Percentiles rank a stretch among this genome's conserved stretches.
Evolutionary conservation across 352 stramenopile genomes (phyloP).

Genomic region (Globisporangium middletonii): DNA sequence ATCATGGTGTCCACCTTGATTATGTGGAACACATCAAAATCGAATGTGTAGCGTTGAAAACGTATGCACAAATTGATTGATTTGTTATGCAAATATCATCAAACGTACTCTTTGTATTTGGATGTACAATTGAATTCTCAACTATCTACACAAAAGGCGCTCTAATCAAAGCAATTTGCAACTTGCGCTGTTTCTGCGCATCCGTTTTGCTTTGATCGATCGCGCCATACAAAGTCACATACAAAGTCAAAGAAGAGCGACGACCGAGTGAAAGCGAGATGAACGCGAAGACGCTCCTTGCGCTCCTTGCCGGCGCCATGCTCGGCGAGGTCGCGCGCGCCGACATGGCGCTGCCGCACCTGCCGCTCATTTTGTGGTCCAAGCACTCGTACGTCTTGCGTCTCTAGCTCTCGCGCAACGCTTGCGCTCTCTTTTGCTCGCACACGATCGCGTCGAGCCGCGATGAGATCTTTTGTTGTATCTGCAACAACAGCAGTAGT

Average conservation of each 20-base stretch:
- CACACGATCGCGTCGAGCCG: too few relatives aligned
- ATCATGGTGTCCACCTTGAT: too few relatives aligned
- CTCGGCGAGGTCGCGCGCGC: constrained; percentile 19
- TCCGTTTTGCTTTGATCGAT: background rate
- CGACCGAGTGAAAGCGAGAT: constrained; percentile 15
- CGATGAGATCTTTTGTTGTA: constrained; percentile 1
- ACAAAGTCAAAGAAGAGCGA: background rate
- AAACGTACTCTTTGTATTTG: too few relatives aligned
- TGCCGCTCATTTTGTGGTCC: constrained; percentile 66
- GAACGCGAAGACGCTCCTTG: constrained; percentile 17
- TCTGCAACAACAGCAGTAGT: too few relatives aligned
- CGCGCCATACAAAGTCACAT: background rate
- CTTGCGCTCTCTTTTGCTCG: background rate
- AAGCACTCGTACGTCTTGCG: constrained; percentile 40
- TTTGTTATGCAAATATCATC: too few relatives aligned
- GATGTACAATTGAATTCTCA: too few relatives aligned
- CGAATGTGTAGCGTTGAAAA: too few relatives aligned
- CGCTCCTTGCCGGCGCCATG: constrained; percentile 12
- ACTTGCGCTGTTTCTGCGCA: background rate
- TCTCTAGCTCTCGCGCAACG: background rate
- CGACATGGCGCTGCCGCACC: constrained; percentile 35
- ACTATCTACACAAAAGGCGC: too few relatives aligned
- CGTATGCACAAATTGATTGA: too few relatives aligned
- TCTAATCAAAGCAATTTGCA: background rate
- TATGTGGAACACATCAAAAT: too few relatives aligned